Conservation (phyloP, 495 filamentous ascomycete species). For the Durotheca rogersii region DNA sequence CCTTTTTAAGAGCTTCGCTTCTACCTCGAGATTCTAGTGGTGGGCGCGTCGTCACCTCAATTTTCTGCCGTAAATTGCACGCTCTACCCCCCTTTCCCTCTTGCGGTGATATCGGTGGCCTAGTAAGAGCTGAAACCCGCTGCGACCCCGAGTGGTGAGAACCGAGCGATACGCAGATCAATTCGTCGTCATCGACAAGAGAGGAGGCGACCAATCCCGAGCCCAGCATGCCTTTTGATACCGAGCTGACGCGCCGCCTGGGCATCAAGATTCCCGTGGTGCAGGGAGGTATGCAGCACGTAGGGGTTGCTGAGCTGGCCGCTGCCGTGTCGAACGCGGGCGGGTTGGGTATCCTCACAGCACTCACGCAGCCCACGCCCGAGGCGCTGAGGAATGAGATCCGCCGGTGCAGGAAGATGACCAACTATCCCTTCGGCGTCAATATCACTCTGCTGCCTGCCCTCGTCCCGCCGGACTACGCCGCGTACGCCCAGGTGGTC, state of each 20-base stretch:
- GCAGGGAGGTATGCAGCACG: slow-evolving; percentile 86
- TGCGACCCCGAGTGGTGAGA: not conserved
- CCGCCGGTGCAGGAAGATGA: slow-evolving; percentile 79
- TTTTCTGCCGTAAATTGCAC: no score
- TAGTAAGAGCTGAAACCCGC: not conserved
- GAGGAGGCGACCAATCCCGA: slow-evolving; percentile 22
- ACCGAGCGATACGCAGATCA: no score
- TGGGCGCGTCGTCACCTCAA: no score
- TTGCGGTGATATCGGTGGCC: no score
- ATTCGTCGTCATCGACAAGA: slow-evolving; percentile 8
- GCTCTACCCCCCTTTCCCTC: no score
- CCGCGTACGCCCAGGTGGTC: slow-evolving; percentile 85
- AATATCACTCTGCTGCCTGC: slow-evolving; percentile 95
- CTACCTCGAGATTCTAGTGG: no score
- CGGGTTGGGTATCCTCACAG: slow-evolving; percentile 89
- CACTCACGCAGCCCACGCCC: slow-evolving; percentile 90
- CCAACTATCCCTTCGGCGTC: slow-evolving; percentile 86
- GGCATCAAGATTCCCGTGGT: slow-evolving; percentile 94
- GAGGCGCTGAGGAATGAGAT: slow-evolving; percentile 95
- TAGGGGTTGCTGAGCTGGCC: slow-evolving; percentile 87
- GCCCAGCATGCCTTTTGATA: slow-evolving; percentile 82
- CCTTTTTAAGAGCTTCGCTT: no score
- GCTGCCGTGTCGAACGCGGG: slow-evolving; percentile 92
- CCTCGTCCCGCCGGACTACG: slow-evolving; percentile 86
- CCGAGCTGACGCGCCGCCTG: slow-evolving; percentile 81